A percentile compares a stretch with the other conserved stretches of the same genome.
Evolutionary conservation across 345 rosid species (phyloP).

Genomic region (Firmiana major): DNA sequence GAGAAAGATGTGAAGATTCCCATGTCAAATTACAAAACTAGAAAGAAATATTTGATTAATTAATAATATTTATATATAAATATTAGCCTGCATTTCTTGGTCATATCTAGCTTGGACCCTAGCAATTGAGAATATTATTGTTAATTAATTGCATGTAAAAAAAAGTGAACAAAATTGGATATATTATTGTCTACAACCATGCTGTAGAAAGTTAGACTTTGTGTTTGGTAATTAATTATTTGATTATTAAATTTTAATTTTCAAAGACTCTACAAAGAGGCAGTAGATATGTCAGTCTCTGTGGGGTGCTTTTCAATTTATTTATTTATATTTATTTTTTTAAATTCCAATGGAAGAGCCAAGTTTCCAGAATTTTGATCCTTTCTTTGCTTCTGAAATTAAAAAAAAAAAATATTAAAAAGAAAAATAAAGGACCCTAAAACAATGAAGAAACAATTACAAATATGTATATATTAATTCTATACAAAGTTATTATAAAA

Average conservation of each 20-base stretch:
- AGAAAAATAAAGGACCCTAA: background rate
- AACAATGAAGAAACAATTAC: background rate
- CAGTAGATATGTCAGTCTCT: background rate
- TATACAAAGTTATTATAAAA: background rate
- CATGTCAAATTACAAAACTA: background rate
- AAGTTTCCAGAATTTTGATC: background rate
- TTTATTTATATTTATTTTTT: background rate
- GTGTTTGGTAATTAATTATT: background rate
- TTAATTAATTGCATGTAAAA: background rate
- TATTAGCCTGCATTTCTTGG: background rate
- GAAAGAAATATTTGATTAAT: background rate
- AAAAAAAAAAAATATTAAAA: background rate
- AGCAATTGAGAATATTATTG: background rate
- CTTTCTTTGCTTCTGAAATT: background rate
- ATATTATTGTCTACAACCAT: background rate
- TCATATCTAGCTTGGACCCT: conserved; percentile 4
- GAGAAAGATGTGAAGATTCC: background rate
- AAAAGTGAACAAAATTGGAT: background rate
- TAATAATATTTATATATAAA: background rate
- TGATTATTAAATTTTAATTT: background rate
- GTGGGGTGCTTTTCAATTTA: background rate
- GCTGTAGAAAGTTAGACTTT: background rate
- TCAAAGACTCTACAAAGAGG: background rate
- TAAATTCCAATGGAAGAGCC: background rate
- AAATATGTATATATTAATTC: background rate